Base-by-base conservation (phyloP, 768 basidiomycete genomes). In the Podaxis pistillaris region DNA sequence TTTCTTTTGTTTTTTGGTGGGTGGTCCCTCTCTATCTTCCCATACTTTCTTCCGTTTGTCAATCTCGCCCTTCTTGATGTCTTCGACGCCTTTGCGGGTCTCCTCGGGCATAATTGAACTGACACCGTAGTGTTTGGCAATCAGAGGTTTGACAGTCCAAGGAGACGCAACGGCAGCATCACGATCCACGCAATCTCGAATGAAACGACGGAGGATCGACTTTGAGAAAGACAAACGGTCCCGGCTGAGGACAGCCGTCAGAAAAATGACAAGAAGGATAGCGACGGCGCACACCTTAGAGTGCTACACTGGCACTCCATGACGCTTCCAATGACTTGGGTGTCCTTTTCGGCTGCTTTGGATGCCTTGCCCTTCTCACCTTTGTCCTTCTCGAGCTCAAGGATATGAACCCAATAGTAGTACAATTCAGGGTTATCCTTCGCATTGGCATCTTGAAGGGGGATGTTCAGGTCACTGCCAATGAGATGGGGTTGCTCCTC, bases 181-280 rank as follows among this genome's bases (percentile, higher is more conserved):
- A 37, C 97, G 88, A 69, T 93, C 90, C 2, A 99, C 91, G 68
- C 94, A 96, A 71, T 98, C 97, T 65, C 93, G 89, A 62, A 99
- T 92, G 76, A 96, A 98, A 15, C 95, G 90, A 66, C 95, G 93
- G 30, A 99, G 85, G 68, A 98, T 96, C 17, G 95, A 95, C 75
- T 98, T 98, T 30, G 94, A 96, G 76, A 98, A 98, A 19, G 94
- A 88, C 19, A 96, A 81, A 57, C 96, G 91, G 73, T 99, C 97
- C 64, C 97, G 95, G 70, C 96, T 98, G 68, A 19, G 63, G 40
- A 19, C 50, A 54, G 49, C 37, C 54, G 30, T 19, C 59, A 63
- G 56, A 36, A 41, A 46, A 13, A 40, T 63, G 51, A 36, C 63
- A 62, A 38, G 40, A 54, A 44, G 22, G 9, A 33, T n/a, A 28